phyloP scores from a whole-genome alignment of 2,329 filamentous ascomycete species.

The Tolypocladium cylindrosporum region DNA sequence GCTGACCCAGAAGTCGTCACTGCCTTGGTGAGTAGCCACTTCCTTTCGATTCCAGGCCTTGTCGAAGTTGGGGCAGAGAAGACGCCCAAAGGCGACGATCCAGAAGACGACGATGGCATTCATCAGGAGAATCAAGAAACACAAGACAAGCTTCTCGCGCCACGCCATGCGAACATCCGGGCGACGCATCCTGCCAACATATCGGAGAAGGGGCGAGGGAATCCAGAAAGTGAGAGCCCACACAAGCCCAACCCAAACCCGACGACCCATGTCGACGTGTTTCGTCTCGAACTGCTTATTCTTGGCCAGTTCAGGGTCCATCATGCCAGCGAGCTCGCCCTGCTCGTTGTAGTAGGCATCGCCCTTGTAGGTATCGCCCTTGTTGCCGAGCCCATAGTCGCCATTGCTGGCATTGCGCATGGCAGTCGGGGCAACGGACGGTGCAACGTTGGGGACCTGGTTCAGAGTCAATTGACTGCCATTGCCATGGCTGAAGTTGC shows the following conservation, averaged over 20 bases:
- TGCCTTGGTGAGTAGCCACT: slow-evolving; percentile 59
- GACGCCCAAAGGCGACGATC: slow-evolving; percentile 74
- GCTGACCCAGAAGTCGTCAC: slow-evolving; percentile 75
- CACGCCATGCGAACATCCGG: slow-evolving; percentile 95
- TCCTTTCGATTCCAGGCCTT: slow-evolving; percentile 75
- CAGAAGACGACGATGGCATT: slow-evolving; percentile 83
- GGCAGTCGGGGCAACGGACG: slow-evolving; percentile 52
- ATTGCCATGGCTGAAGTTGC: slow-evolving; percentile 46
- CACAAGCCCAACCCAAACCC: slow-evolving; percentile 70
- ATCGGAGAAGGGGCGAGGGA: slow-evolving; percentile 73
- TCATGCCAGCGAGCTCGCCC: slow-evolving; percentile 54
- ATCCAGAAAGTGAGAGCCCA: slow-evolving; percentile 93
- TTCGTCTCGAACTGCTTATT: slow-evolving; percentile 68
- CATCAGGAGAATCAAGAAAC: slow-evolving; percentile 68
- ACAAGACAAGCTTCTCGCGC: slow-evolving; percentile 86
- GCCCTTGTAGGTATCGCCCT: slow-evolving; percentile 70
- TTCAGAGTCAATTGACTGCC: slow-evolving; percentile 42
- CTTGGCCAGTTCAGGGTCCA: slow-evolving; percentile 71
- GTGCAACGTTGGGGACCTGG: slow-evolving; percentile 30
- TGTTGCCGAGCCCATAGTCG: slow-evolving; percentile 81
- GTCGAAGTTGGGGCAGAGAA: slow-evolving; percentile 84
- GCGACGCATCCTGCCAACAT: slow-evolving; percentile 87
- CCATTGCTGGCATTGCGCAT: slow-evolving; percentile 51
- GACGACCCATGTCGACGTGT: slow-evolving; percentile 51
- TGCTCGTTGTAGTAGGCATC: slow-evolving; percentile 66